Conservation (phyloP, 2,329 filamentous ascomycete genomes). For the Zarea fungicola region DNA sequence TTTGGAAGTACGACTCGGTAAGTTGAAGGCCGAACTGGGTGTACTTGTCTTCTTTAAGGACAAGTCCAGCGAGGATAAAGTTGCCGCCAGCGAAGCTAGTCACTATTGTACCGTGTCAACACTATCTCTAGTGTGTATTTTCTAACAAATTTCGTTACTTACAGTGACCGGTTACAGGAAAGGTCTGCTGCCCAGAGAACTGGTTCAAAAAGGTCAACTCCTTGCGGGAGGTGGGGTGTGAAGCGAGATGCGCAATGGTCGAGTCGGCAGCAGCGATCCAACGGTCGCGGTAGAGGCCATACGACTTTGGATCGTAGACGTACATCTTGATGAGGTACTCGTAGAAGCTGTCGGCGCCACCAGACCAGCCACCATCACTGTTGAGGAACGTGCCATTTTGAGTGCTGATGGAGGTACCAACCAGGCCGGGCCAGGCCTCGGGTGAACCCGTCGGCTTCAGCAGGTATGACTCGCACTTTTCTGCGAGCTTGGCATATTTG, state of each 20-base stretch:
- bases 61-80: slow-evolving; percentile 74
- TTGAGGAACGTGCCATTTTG: slow-evolving; percentile 60
- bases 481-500: slow-evolving; percentile 58
- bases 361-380: slow-evolving; percentile 65
- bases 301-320: slow-evolving; percentile 65
- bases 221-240: slow-evolving; percentile 58
- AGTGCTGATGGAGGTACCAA: slow-evolving; percentile 62
- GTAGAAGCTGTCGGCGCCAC: slow-evolving; percentile 64
- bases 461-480: slow-evolving; percentile 63
- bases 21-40: slow-evolving; percentile 69
- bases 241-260: slow-evolving; percentile 65
- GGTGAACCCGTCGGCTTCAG: slow-evolving; percentile 47
- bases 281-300: slow-evolving; percentile 60
- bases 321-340: slow-evolving; percentile 91
- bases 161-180: slow-evolving; percentile 47
- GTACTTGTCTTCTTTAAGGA: slow-evolving; percentile 61
- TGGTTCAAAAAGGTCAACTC: slow-evolving; percentile 68
- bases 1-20: slow-evolving; percentile 66
- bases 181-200: slow-evolving; percentile 43
- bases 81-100: slow-evolving; percentile 82
- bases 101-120: slow-evolving; percentile 53
- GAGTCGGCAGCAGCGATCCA: slow-evolving; percentile 75
- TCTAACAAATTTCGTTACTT: slow-evolving; percentile 46
- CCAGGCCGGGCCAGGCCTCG: slow-evolving; percentile 71
- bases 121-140: slow-evolving; percentile 53